phyloP scores from a whole-genome alignment of 306 rosid species.

The Fragaria vesca region DNA sequence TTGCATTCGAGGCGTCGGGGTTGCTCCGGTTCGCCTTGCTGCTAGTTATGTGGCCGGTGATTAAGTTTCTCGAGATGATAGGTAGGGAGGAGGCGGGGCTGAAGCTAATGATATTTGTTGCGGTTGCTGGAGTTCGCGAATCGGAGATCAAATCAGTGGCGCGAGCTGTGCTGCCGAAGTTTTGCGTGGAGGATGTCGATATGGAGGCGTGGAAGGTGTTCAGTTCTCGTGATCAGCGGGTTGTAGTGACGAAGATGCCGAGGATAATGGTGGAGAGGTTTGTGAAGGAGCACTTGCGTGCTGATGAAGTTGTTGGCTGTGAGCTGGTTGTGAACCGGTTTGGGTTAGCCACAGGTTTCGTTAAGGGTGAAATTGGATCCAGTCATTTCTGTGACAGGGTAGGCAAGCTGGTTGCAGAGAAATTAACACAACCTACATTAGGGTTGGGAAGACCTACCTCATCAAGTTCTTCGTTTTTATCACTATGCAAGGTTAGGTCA shows the following conservation, averaged over 20 bases:
- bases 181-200: conserved; percentile 71
- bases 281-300: conserved; percentile 73
- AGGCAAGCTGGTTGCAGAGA: conserved; percentile 35
- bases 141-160: conserved; percentile 70
- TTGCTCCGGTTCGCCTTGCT: conserved; percentile 63
- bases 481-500: conserved; percentile 36
- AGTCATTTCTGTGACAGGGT: conserved; percentile 24
- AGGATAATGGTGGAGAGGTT: conserved; percentile 77
- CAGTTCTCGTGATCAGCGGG: conserved; percentile 34
- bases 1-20: conserved; percentile 85
- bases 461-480: conserved; percentile 32
- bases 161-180: conserved; percentile 82
- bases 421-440: conserved; percentile 29
- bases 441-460: conserved; percentile 47
- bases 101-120: conserved; percentile 58
- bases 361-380: conserved; percentile 17
- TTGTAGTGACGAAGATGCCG: conserved; percentile 69
- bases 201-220: conserved; percentile 67
- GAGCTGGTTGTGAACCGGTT: conserved; percentile 53
- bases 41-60: conserved; percentile 62
- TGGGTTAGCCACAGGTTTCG: conserved; percentile 70
- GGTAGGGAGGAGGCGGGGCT: conserved; percentile 42
- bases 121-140: conserved; percentile 49
- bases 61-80: conserved; percentile 31
- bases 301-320: conserved; percentile 64